Conservation (phyloP, 208 protist species). For the Wallacemonas sp. region DNA sequence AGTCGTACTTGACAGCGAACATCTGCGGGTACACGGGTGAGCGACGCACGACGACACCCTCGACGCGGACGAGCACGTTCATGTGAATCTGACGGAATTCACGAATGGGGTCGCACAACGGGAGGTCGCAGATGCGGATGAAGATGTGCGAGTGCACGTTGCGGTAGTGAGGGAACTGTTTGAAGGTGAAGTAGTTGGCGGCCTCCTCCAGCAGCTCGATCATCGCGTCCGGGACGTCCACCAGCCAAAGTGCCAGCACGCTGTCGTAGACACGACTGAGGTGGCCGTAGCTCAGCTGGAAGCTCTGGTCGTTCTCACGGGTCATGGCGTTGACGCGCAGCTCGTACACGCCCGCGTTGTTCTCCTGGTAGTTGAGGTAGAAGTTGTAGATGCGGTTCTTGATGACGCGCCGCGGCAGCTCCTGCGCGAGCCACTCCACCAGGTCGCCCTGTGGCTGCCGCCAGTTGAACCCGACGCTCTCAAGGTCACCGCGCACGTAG, state of each 20-base stretch:
- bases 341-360: conserved; percentile 81
- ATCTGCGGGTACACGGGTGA: conserved; percentile 98
- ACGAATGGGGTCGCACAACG: conserved; percentile 96
- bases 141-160: conserved; percentile 93
- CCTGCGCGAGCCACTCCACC: conserved; percentile 90
- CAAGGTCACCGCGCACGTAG: conserved; percentile 79
- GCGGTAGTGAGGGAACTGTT: conserved; percentile 93
- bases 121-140: conserved; percentile 97
- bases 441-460: conserved; percentile 82
- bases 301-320: conserved; percentile 92
- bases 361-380: conserved; percentile 88
- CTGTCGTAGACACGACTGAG: conserved; percentile 86
- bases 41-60: conserved; percentile 98
- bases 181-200: conserved; percentile 91
- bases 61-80: conserved; percentile 97
- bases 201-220: conserved; percentile 97
- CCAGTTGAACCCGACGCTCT: conserved; percentile 87
- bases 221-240: conserved; percentile 96
- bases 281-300: conserved; percentile 95
- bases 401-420: conserved; percentile 79
- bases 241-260: conserved; percentile 96
- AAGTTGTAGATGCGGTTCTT: conserved; percentile 94
- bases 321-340: conserved; percentile 83
- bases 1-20: conserved; percentile 97
- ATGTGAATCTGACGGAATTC: conserved; percentile 98